Evolutionary conservation across 768 basidiomycete genomes (phyloP), one percentile per base, ranked within the genome.

Genomic region (Hericium rajendrae): DNA sequence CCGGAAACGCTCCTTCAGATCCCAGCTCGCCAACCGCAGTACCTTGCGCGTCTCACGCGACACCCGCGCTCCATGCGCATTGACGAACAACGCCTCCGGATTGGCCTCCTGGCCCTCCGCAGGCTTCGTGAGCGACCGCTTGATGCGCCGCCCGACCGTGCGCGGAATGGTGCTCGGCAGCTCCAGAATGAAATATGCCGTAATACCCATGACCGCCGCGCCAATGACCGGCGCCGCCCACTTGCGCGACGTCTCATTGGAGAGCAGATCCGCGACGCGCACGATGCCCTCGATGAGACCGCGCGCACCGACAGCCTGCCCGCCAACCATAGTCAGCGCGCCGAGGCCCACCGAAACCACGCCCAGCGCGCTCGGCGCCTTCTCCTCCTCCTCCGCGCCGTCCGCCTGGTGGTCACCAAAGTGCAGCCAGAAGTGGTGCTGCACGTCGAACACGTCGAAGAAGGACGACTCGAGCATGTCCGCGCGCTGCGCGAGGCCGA

Each of bases 1-100:
- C 57, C 82, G 78, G 76, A 93, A 95, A 46, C 86, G 79, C 71
- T 91, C 88, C 63, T 80, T 80, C 59, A 94, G 67, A 69, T 97
- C 94, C 91, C 91, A 97, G 20, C 88, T 84, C 18, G 90, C 94
- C 32, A 93, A 70, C 51, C 94, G 78, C 58, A 99, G 73, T 49
- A 99, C 95, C 74, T 97, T 97, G 64, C 95, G 80, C 22, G 92
- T 90, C 78, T 98, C 95, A 39, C 83, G 76, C 54, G 83, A 74
- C 41, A 97, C 78, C 20, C 95, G 77, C 46, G 74, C 77, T 2
- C 81, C 78, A 66, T 97, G 86, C 2, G 72, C 75, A 56, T 84
- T 81, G 32, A 86, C 78, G 65, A 85, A 93, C 32, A 75, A 69
- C 3, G 59, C 60, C n/a, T 68, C 67, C 26, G 26, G 26, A 3